Conservation (phyloP, 2,329 filamentous ascomycete species). For the Xylaria sp. region DNA sequence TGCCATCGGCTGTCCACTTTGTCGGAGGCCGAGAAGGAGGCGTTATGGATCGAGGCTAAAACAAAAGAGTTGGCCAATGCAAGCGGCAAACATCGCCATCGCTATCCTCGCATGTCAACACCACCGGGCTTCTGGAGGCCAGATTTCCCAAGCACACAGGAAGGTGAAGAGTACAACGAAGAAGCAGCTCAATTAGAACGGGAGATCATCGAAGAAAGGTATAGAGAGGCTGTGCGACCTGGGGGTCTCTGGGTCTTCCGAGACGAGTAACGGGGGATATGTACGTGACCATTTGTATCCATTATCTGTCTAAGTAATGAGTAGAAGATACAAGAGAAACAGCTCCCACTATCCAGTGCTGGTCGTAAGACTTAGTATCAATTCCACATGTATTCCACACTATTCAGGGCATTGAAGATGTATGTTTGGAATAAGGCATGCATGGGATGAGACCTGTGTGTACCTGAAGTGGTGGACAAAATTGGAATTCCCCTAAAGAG, state of each 20-base stretch:
- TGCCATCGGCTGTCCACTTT: constrained; percentile 70
- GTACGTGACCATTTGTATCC: constrained; percentile 4
- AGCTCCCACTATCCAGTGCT: neutral
- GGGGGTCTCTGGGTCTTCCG: constrained; percentile 83
- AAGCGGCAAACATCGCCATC: constrained; percentile 80
- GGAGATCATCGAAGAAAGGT: constrained; percentile 75
- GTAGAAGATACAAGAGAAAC: neutral
- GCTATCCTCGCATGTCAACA: constrained; percentile 75
- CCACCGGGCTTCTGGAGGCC: constrained; percentile 92
- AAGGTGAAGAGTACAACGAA: constrained; percentile 72
- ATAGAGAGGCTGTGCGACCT: constrained; percentile 82
- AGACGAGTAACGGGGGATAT: constrained; percentile 69
- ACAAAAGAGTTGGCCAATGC: constrained; percentile 77
- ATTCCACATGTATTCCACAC: neutral
- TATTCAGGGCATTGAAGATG: neutral
- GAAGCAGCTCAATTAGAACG: constrained; percentile 73
- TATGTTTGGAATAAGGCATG: too few relatives aligned
- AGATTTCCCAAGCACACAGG: constrained; percentile 91
- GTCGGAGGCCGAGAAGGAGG: constrained; percentile 68
- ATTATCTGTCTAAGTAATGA: constrained; percentile 3
- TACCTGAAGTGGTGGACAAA: neutral
- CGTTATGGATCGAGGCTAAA: constrained; percentile 79
- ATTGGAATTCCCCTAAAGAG: too few relatives aligned
- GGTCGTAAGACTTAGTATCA: neutral
- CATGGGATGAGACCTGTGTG: neutral